phyloP scores from a whole-genome alignment of 768 basidiomycete species.

The Pleurotus giganteus region DNA sequence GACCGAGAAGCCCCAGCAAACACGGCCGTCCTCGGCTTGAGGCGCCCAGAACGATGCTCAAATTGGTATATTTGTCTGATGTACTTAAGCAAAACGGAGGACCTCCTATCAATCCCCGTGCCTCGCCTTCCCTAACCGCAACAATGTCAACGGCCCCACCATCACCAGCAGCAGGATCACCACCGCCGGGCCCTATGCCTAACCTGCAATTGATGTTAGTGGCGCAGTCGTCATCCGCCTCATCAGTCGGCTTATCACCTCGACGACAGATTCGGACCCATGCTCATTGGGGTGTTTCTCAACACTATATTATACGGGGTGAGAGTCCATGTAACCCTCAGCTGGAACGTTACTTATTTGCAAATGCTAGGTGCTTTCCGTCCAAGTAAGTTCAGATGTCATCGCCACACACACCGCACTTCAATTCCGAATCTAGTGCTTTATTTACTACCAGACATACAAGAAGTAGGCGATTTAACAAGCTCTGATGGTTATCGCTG shows the following conservation, averaged over 20 bases:
- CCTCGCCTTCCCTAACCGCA: too few species aligned
- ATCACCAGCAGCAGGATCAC: too few species aligned
- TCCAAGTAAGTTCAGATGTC: constrained; percentile 21
- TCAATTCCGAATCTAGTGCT: constrained; percentile 17
- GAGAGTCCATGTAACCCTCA: not conserved
- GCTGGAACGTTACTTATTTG: not conserved
- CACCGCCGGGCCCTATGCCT: too few species aligned
- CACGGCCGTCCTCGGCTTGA: too few species aligned
- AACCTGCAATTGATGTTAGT: not conserved
- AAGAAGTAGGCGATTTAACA: constrained; percentile 21
- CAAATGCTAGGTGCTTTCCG: constrained; percentile 22
- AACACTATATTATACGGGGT: constrained; percentile 16
- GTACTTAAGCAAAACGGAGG: too few species aligned
- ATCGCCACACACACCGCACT: not conserved
- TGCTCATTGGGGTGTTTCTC: constrained; percentile 17
- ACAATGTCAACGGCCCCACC: too few species aligned
- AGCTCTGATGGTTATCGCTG: not conserved
- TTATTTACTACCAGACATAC: constrained; percentile 34
- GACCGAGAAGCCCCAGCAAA: too few species aligned
- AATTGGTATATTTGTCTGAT: too few species aligned
- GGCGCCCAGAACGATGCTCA: too few species aligned
- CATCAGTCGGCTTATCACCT: too few species aligned
- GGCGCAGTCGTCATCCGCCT: too few species aligned
- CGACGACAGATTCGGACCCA: constrained; percentile 15
- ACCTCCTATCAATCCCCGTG: too few species aligned